Evolutionary conservation across 495 filamentous ascomycete genomes (phyloP).

Genomic region (Choiromyces venosus): DNA sequence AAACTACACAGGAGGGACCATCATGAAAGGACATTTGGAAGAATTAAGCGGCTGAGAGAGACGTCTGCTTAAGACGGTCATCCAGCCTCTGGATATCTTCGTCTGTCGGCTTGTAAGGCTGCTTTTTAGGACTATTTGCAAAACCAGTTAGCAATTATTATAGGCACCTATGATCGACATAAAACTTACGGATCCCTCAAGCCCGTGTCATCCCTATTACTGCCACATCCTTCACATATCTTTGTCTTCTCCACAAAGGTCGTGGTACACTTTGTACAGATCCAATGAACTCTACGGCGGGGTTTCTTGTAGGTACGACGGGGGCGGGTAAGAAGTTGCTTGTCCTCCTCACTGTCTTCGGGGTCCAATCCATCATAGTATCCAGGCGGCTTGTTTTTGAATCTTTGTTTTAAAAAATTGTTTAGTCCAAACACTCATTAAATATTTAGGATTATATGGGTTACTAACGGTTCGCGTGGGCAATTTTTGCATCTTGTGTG

Average conservation of each 20-base stretch:
- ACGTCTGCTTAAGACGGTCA: slow-evolving; percentile 34
- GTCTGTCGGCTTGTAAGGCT: slow-evolving; percentile 33
- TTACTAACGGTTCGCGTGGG: slow-evolving; percentile 72
- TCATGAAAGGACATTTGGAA: not conserved
- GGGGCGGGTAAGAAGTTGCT: slow-evolving; percentile 22
- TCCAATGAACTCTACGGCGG: slow-evolving; percentile 42
- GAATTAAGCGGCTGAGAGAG: slow-evolving; percentile 24
- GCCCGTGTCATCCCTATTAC: slow-evolving; percentile 40
- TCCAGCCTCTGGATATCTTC: slow-evolving; percentile 38
- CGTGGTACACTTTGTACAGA: slow-evolving; percentile 37
- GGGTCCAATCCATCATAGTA: slow-evolving; percentile 39
- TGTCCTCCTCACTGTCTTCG: slow-evolving; percentile 33
- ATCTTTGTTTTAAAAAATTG: slow-evolving; percentile 10
- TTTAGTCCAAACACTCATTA: slow-evolving; percentile 12
- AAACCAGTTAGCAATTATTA: slow-evolving; percentile 11
- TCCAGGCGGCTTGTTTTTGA: slow-evolving; percentile 41
- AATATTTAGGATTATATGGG: not conserved
- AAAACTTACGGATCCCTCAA: slow-evolving; percentile 44
- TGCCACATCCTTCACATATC: slow-evolving; percentile 38
- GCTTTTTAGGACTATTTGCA: slow-evolving; percentile 37
- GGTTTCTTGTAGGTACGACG: slow-evolving; percentile 39
- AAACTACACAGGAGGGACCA: slow-evolving; percentile 13
- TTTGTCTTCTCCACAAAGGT: slow-evolving; percentile 30
- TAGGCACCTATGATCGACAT: not conserved
- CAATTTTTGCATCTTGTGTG: slow-evolving; percentile 77